These are phyloP conservation scores for Picea abies DNA, from an alignment of 83 land plant genomes.

Conservation along the genomic window DNA sequence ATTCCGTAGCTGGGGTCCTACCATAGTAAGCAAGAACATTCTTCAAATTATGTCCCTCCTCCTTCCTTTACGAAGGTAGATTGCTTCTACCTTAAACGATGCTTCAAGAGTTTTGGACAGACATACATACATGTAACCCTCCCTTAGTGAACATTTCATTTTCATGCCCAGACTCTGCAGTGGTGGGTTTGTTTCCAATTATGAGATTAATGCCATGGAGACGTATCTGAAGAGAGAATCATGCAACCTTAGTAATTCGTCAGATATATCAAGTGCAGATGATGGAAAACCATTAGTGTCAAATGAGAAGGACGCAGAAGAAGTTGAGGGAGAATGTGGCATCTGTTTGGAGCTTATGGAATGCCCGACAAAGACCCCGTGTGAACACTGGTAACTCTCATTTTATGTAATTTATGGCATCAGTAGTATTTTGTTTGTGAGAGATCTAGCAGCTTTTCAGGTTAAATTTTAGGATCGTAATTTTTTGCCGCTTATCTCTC, in stretches of 20 bases:
- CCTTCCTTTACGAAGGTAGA: conserved; percentile 52
- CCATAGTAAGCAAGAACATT: conserved; percentile 55
- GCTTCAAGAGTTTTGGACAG: too few species aligned
- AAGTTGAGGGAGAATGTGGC: conserved; percentile 45
- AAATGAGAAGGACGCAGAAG: conserved; percentile 8
- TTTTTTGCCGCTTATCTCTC: too few species aligned
- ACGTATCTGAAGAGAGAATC: conserved; percentile 23
- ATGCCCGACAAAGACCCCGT: conserved; percentile 47
- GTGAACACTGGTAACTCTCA: conserved; percentile 38
- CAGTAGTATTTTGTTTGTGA: too few species aligned
- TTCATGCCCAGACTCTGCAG: conserved; percentile 45
- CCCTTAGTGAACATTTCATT: neutral
- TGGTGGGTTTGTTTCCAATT: conserved; percentile 50
- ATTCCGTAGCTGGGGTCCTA: conserved; percentile 58
- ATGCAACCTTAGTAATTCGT: neutral
- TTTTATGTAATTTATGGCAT: too few species aligned
- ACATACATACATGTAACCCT: too few species aligned
- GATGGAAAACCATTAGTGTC: neutral
- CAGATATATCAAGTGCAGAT: neutral
- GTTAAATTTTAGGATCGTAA: too few species aligned
- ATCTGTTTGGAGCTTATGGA: conserved; percentile 55
- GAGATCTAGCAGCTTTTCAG: too few species aligned
- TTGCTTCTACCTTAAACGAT: neutral
- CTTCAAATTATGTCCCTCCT: conserved; percentile 58
- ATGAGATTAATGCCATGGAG: conserved; percentile 31